Evolutionary conservation across 768 basidiomycete genomes (phyloP).

Genomic region (Porphyrellus cyaneotinctus): DNA sequence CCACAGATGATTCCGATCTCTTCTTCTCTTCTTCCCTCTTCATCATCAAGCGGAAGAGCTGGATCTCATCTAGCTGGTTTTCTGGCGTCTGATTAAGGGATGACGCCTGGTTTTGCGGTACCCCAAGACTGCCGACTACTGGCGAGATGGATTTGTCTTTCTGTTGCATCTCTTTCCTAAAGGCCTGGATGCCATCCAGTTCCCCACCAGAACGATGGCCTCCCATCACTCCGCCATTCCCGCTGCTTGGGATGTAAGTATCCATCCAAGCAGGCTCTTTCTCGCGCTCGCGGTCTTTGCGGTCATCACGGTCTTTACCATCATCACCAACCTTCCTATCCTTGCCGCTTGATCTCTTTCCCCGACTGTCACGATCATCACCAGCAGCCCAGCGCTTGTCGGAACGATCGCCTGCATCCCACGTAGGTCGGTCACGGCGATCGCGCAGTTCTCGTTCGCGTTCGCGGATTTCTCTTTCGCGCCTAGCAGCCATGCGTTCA

Average conservation of each 20-base stretch:
- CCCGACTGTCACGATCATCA: conserved; percentile 68
- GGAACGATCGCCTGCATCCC: conserved; percentile 48
- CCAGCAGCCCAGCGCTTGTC: conserved; percentile 48
- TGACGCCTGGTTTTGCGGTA: conserved; percentile 20
- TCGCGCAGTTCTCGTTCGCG: conserved; percentile 35
- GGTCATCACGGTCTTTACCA: conserved; percentile 47
- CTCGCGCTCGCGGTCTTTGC: conserved; percentile 58
- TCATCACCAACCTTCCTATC: conserved; percentile 52
- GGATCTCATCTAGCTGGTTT: conserved; percentile 71
- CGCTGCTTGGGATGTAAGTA: conserved; percentile 65
- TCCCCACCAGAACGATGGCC: conserved; percentile 58
- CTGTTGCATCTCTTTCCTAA: conserved; percentile 82
- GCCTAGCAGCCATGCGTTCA: conserved; percentile 62
- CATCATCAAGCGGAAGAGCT: conserved; percentile 80
- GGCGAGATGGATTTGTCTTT: conserved; percentile 51
- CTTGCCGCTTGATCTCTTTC: conserved; percentile 55
- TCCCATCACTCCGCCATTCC: conserved; percentile 60
- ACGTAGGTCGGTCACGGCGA: conserved; percentile 45
- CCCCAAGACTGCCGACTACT: conserved; percentile 4
- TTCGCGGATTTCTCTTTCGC: conserved; percentile 44
- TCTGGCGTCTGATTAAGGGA: conserved; percentile 21
- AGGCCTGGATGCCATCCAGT: conserved; percentile 80
- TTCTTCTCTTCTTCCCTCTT: conserved; percentile 64
- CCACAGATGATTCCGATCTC: conserved; percentile 26
- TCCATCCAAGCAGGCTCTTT: conserved; percentile 95